phyloP scores from a whole-genome alignment of 2,329 filamentous ascomycete genomes.

The Alternaria arborescens region DNA sequence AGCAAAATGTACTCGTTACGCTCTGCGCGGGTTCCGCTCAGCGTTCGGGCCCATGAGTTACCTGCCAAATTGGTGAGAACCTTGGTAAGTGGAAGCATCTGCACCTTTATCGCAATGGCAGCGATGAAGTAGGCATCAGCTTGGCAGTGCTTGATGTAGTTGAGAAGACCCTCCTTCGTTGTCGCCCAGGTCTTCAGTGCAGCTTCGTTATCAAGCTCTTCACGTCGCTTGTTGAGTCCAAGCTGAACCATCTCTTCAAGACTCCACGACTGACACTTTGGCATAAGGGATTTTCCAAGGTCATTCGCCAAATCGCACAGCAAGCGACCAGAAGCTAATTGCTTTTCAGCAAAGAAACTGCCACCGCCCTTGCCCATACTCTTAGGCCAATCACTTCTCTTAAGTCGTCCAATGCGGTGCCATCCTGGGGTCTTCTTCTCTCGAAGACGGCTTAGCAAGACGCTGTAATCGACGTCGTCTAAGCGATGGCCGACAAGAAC shows the following conservation, averaged over 20 bases:
- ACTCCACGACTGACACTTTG: conserved; percentile 97
- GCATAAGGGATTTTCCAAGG: conserved; percentile 95
- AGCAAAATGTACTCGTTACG: conserved; percentile 99
- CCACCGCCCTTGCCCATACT: conserved; percentile 85
- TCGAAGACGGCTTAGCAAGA: conserved; percentile 84
- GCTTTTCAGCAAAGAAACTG: conserved; percentile 91
- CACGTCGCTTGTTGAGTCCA: conserved; percentile 79
- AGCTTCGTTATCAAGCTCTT: conserved; percentile 87
- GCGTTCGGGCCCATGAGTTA: conserved; percentile 96
- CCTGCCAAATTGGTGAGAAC: conserved; percentile 95
- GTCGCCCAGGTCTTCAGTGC: conserved; percentile 87
- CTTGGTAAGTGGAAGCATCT: conserved; percentile 93
- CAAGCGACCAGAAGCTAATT: conserved; percentile 85
- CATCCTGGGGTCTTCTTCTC: conserved; percentile 93
- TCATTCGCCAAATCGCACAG: conserved; percentile 96
- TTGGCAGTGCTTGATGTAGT: conserved; percentile 93
- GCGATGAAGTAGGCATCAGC: conserved; percentile 96
- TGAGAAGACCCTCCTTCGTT: conserved; percentile 84
- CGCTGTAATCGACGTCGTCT: conserved; percentile 96
- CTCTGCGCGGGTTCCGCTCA: conserved; percentile 95
- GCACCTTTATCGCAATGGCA: conserved; percentile 84
- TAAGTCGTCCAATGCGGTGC: conserved; percentile 90
- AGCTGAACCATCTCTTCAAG: conserved; percentile 96
- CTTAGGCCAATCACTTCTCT: conserved; percentile 84
- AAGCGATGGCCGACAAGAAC: conserved; percentile 92